Conservation (phyloP, 768 basidiomycete species). For the Strobilomyces confusus region DNA sequence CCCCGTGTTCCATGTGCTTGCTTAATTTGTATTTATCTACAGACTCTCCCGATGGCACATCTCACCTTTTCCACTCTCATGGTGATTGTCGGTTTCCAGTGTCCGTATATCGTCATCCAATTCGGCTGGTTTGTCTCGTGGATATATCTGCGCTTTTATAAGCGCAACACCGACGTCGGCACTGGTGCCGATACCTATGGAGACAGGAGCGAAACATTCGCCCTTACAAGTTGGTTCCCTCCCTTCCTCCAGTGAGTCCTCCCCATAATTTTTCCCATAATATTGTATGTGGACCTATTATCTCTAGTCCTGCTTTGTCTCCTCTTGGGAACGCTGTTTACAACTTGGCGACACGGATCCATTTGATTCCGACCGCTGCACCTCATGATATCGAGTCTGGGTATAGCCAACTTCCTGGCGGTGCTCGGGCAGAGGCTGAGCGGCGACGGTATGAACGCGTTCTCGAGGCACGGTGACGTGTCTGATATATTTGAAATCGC, state of each 20-base stretch:
- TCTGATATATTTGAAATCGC: conserved; percentile 10
- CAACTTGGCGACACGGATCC: conserved; percentile 61
- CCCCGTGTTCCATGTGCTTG: neutral
- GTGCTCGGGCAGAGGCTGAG: conserved; percentile 94
- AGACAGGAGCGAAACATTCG: conserved; percentile 94
- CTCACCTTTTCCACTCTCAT: conserved; percentile 85
- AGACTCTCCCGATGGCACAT: conserved; percentile 94
- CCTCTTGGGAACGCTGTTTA: conserved; percentile 65
- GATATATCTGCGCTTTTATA: conserved; percentile 96
- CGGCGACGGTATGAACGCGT: conserved; percentile 66
- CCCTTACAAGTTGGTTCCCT: conserved; percentile 95
- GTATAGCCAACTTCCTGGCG: conserved; percentile 77
- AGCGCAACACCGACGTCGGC: conserved; percentile 69
- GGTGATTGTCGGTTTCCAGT: conserved; percentile 79
- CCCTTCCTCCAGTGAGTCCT: conserved; percentile 82
- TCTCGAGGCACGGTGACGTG: neutral
- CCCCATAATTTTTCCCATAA: neutral
- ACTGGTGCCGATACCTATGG: conserved; percentile 74
- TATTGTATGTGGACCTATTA: neutral
- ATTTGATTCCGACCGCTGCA: conserved; percentile 63
- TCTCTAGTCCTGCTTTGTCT: conserved; percentile 63
- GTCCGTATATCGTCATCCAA: conserved; percentile 90
- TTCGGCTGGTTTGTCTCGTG: conserved; percentile 99
- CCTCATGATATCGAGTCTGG: conserved; percentile 66
- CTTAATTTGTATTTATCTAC: conserved; percentile 9